A percentile compares a stretch with the other conserved stretches of the same genome.
These are phyloP conservation scores for Phytopythium cucurbitacearum DNA, from an alignment of 352 stramenopile species.

Conservation along the genomic window DNA sequence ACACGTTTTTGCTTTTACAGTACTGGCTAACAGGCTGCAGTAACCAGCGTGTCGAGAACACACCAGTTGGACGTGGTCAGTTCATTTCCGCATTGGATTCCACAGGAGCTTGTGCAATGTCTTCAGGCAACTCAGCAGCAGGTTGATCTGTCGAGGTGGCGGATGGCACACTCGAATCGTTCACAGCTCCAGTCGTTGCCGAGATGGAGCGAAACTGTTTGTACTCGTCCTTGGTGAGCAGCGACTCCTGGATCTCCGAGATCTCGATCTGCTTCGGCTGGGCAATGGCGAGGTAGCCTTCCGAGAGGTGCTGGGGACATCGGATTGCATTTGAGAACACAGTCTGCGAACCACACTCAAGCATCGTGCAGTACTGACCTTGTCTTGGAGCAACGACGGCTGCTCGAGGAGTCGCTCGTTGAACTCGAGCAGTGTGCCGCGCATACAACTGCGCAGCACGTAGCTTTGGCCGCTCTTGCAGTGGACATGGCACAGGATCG, in stretches of 20 bases:
- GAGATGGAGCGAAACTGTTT: conserved; percentile 55
- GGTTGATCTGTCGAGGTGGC: not conserved
- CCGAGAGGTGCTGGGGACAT: conserved; percentile 40
- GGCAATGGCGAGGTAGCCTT: conserved; percentile 79
- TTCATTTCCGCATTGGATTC: not conserved
- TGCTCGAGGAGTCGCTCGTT: conserved; percentile 61
- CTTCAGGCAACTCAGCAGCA: not conserved
- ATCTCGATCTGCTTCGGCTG: conserved; percentile 79
- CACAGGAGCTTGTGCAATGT: not conserved
- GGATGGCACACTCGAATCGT: not conserved
- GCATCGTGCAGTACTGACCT: conserved; percentile 10
- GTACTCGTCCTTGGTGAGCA: conserved; percentile 79
- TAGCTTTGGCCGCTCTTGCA: conserved; percentile 59
- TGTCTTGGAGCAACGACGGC: conserved; percentile 59
- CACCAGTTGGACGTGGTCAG: too few relatives aligned
- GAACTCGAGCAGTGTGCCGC: conserved; percentile 71
- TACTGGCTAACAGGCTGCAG: too few relatives aligned
- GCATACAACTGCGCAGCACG: conserved; percentile 76
- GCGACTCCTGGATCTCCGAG: conserved; percentile 75
- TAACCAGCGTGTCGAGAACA: too few relatives aligned
- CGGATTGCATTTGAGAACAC: not conserved
- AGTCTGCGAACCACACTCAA: not conserved
- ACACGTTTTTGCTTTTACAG: too few relatives aligned
- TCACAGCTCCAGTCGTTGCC: conserved; percentile 2
- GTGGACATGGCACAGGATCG: conserved; percentile 60